Conservation (phyloP, 2,329 filamentous ascomycete species). For the Spiromastix sp. region DNA sequence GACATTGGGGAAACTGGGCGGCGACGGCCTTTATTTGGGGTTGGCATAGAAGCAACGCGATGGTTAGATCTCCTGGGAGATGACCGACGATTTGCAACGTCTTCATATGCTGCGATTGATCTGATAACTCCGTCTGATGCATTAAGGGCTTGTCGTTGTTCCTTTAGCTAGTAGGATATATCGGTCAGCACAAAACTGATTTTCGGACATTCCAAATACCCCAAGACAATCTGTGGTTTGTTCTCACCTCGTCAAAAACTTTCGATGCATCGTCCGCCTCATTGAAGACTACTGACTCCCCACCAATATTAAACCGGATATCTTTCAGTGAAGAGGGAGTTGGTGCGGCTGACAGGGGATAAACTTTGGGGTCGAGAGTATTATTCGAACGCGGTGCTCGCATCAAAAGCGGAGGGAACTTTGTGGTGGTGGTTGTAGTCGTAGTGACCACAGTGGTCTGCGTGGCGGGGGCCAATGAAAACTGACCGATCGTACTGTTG, state of each 20-base stretch:
- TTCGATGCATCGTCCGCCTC: conserved; percentile 49
- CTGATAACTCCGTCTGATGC: conserved; percentile 39
- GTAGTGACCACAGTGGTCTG: conserved; percentile 68
- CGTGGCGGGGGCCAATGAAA: conserved; percentile 53
- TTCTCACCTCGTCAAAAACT: conserved; percentile 42
- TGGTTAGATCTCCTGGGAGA: no score
- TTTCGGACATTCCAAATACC: conserved; percentile 5
- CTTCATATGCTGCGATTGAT: conserved; percentile 33
- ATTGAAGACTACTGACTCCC: conserved; percentile 50
- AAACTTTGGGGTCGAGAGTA: conserved; percentile 75
- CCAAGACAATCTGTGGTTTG: conserved; percentile 10
- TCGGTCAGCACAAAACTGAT: no score
- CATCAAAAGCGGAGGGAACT: conserved; percentile 74
- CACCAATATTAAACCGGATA: conserved; percentile 63
- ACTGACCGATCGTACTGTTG: conserved; percentile 43
- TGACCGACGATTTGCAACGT: not conserved
- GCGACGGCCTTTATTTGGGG: conserved; percentile 8
- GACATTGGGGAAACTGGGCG: conserved; percentile 7
- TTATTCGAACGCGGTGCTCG: conserved; percentile 59
- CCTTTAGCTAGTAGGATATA: conserved; percentile 28
- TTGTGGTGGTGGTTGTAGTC: conserved; percentile 75
- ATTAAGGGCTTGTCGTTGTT: conserved; percentile 34
- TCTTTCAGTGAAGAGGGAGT: conserved; percentile 70
- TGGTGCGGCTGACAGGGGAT: conserved; percentile 72
- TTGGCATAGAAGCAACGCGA: no score